Evolutionary conservation across 345 rosid species (phyloP), one percentile per base, ranked within the genome.

Genomic region (Gossypioides kirkii): DNA sequence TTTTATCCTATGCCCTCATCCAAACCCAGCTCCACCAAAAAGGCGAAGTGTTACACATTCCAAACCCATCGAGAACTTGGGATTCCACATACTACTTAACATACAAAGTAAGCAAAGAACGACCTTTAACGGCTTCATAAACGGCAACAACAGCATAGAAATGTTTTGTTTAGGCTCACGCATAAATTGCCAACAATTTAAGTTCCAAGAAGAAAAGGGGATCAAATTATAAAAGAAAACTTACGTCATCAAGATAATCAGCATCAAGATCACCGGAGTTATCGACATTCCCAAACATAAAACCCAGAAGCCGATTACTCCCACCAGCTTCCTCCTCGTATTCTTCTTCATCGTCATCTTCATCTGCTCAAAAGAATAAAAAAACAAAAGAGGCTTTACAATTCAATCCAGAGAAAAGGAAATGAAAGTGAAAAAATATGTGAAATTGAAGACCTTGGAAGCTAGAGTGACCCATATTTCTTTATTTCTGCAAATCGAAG

Each of bases 201-300:
- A 43, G 55, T 55, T 46, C 38, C 36, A 7, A 45, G 36, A 2
- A 22, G 26, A 66, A 45, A 49, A 28, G 32, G 13, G 28, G 36
- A 49, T 4, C 2, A 68, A 49, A 25, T 49, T 13, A 71, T 23
- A 70, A 26, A 53, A 11, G 55, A 32, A 58, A 75, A 9, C 47
- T 79, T 69, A 93, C 98, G 96, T 92, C 94, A 78, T 95, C 99
- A 69, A 95, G 98, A 81, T 95, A 95, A 86, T 95, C 99, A 68
- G 86, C 96, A 75, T 95, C 99, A 60, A 95, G 94, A 80, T 92
- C 98, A 11, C 99, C 99, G 3, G 94, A 83, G 78, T 93, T 87
- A 78, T 95, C 98, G 74, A 95, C 97, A 77, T 95, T 95, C 56
- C 98, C 98, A 59, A 95, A 95, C 89, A 95, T 89, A 81, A 95